phyloP scores from a whole-genome alignment of 495 filamentous ascomycete species.

The Neurospora sp. region DNA sequence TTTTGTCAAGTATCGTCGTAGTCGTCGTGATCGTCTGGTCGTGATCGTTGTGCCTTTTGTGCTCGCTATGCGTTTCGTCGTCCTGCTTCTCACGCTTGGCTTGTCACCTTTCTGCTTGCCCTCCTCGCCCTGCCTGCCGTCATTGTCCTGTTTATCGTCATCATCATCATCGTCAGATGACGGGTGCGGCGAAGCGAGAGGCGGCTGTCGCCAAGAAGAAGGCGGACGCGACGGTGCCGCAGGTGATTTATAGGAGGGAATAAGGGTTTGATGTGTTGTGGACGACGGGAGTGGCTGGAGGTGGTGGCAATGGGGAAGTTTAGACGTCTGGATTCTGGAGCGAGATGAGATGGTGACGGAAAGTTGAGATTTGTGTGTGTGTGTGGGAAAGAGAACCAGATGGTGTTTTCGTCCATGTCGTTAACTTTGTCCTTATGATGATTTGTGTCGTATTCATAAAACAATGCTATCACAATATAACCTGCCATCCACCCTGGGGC shows the following conservation, averaged over 20 bases:
- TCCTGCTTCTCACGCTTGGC: no score
- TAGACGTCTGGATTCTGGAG: not conserved
- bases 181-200: no score
- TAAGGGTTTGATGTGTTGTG: not conserved
- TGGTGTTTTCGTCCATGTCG: not conserved
- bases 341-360: not conserved
- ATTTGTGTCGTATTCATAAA: not conserved
- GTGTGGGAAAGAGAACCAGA: not conserved
- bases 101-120: no score
- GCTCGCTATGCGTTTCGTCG: no score
- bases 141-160: no score
- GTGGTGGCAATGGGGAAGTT: not conserved
- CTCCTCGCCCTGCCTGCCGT: no score
- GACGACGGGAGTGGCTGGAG: not conserved
- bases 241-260: not conserved
- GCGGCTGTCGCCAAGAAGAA: no score
- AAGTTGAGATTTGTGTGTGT: not conserved
- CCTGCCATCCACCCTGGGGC: not conserved
- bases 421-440: not conserved
- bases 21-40: no score
- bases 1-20: no score
- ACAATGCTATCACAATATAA: not conserved
- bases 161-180: no score
- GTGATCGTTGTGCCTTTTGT: no score
- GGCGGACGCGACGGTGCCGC: not conserved